Evolutionary conservation across 805 yeast genomes (phyloP).

Genomic region (Kazachstania kunashirensis): DNA sequence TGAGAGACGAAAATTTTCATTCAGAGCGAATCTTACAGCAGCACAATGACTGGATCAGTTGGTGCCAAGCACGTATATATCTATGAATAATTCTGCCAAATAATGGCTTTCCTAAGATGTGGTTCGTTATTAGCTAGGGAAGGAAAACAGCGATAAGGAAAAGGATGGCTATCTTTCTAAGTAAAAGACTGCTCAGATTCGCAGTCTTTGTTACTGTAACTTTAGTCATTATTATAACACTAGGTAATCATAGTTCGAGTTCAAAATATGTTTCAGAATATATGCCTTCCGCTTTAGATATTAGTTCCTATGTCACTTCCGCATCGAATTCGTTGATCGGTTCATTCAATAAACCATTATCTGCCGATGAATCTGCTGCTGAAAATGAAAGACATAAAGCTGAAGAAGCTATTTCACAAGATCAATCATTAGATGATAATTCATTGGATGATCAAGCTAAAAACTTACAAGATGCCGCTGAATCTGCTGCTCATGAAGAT

Average conservation of each 20-base stretch:
- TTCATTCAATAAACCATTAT: neutral
- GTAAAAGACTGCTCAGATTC: slow-evolving; percentile 17
- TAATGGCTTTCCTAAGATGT: too few species aligned
- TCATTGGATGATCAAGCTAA: slow-evolving; percentile 3
- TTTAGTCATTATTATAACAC: slow-evolving; percentile 8
- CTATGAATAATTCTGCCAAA: too few species aligned
- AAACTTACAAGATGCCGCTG: slow-evolving; percentile 11
- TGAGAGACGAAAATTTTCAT: too few species aligned
- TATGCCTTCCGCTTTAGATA: slow-evolving; percentile 5
- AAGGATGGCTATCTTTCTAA: slow-evolving; percentile 15
- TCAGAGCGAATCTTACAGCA: too few species aligned
- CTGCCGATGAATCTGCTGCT: slow-evolving; percentile 6
- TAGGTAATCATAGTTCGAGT: slow-evolving; percentile 6
- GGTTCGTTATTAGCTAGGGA: too few species aligned
- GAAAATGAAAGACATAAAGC: slow-evolving; percentile 7
- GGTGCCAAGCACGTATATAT: too few species aligned
- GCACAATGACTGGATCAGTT: too few species aligned
- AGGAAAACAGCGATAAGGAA: too few species aligned
- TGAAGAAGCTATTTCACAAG: slow-evolving; percentile 1
- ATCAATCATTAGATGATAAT: neutral
- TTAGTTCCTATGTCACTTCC: slow-evolving; percentile 2
- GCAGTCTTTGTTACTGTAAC: slow-evolving; percentile 9
- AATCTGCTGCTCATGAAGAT: slow-evolving; percentile 2
- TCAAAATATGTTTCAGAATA: slow-evolving; percentile 2
- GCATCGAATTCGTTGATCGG: neutral